Evolutionary conservation across 257 asterid genomes (phyloP).

Genomic region (Primulina tabacum): DNA sequence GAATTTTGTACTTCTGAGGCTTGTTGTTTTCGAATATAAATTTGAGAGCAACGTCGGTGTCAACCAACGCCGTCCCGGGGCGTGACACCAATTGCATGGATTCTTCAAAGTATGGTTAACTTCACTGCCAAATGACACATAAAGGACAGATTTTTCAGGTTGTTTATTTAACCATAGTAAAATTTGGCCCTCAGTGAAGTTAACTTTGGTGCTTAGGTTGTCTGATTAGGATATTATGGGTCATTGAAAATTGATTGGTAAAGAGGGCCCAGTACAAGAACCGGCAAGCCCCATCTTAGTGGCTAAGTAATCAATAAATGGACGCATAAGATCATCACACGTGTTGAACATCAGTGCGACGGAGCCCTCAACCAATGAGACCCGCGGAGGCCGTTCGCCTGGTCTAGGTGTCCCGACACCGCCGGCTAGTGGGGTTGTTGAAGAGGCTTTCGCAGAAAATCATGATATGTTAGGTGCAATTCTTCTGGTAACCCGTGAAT

Average conservation of each 20-base stretch:
- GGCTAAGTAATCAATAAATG: conserved; percentile 30
- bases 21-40: no score
- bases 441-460: conserved; percentile 10
- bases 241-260: background rate
- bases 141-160: conserved; percentile 28
- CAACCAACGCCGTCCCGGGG: no score
- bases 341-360: conserved; percentile 41
- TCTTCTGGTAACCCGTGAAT: conserved; percentile 31
- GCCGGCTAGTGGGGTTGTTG: background rate
- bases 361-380: conserved; percentile 37
- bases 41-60: no score
- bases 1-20: no score
- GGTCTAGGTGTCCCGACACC: conserved; percentile 31
- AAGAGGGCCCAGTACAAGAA: conserved; percentile 42
- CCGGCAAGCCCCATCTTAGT: conserved; percentile 30
- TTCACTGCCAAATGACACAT: conserved; percentile 48
- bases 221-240: conserved; percentile 28
- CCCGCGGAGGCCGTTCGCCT: conserved; percentile 35
- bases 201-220: conserved; percentile 30
- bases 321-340: conserved; percentile 33
- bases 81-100: conserved; percentile 29
- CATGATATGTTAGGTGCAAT: conserved; percentile 25
- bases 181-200: conserved; percentile 35
- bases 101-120: conserved; percentile 43
- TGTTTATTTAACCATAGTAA: conserved; percentile 39